Evolutionary conservation across 352 stramenopile genomes (phyloP), one percentile per base, ranked within the genome.

Genomic region (Phytophthora hibernalis): DNA sequence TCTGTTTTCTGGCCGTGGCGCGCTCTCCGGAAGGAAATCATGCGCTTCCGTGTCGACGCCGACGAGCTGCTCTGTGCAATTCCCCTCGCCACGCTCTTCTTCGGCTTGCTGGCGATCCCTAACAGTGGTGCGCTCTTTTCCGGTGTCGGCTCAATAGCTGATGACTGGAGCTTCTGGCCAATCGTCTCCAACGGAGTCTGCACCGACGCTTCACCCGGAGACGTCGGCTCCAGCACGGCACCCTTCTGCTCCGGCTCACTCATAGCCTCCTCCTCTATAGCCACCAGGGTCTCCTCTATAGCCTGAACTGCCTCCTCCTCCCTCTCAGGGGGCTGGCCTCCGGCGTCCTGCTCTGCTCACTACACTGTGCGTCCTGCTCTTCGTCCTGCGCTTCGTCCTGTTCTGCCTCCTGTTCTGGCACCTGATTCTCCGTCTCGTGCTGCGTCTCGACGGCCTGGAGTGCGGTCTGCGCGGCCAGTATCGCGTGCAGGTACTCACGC

Each of bases 11-110:
- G 74, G 72, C 0, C 76, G 81, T 24, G 85, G 79, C 8, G 72
- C 70, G n/a, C 82, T 78, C 54, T 90, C 82, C 2, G 84, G 83
- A 91, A 92, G 5, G 84, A 92, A 42, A 92, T 92, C 84, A 92
- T 92, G 47, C 84, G 84, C 61, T 92, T 92, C 47, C 84, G 74
- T 22, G 76, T 84, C 4, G 80, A 85, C 16, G 81, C 76, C 5
- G 74, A 87, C n/a, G 83, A 90, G 24, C 82, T 80, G 72, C 84
- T 92, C 53, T 91, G 84, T 6, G 84, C 84, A 33, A 92, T 91
- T 4, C 80, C 76, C 5, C 84, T 68, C 11, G 72, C 63, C 13
- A 84, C 69, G 22, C 64, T 64, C 38, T 80, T 87, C 52, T 76
- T 79, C 0, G 51, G 62, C 2, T 76, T 74, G 9, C 59, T 80